Conservation (phyloP, 2,329 filamentous ascomycete species). For the Knoxdaviesia proteae region DNA sequence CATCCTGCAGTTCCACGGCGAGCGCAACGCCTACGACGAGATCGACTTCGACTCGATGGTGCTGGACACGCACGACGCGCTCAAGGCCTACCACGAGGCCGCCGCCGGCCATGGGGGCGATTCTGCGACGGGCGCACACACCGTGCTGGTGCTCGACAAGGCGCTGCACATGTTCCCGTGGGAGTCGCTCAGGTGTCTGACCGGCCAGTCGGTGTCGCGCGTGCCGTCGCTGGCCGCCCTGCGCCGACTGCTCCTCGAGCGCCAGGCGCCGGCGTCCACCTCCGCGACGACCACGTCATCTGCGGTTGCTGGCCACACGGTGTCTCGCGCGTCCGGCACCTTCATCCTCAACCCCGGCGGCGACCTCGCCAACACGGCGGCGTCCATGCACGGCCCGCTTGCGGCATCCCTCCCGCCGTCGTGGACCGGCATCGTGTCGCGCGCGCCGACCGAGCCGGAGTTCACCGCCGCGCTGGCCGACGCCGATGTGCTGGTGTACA, state of each 20-base stretch:
- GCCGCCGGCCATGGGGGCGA: slow-evolving; percentile 16
- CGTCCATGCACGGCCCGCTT: slow-evolving; percentile 23
- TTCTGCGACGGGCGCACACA: slow-evolving; percentile 36
- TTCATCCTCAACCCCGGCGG: slow-evolving; percentile 81
- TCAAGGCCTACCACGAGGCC: slow-evolving; percentile 53
- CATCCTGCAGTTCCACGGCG: slow-evolving; percentile 88
- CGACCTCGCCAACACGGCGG: slow-evolving; percentile 64
- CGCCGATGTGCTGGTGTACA: slow-evolving; percentile 68
- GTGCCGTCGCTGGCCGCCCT: slow-evolving; percentile 74
- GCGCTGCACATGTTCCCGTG: slow-evolving; percentile 79
- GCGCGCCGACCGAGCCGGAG: slow-evolving; percentile 53
- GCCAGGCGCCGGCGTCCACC: background rate
- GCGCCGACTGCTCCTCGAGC: slow-evolving; percentile 49
- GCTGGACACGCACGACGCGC: slow-evolving; percentile 66
- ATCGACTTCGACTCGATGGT: slow-evolving; percentile 89
- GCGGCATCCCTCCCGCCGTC: slow-evolving; percentile 36
- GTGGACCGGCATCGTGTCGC: slow-evolving; percentile 52
- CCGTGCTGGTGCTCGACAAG: slow-evolving; percentile 80
- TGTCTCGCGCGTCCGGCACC: slow-evolving; percentile 34
- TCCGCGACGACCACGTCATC: slow-evolving; percentile 3
- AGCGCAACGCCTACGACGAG: slow-evolving; percentile 92
- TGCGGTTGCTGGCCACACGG: slow-evolving; percentile 24
- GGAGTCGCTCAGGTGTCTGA: slow-evolving; percentile 82
- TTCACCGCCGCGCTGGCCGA: slow-evolving; percentile 47
- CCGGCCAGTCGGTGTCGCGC: slow-evolving; percentile 59